These are phyloP conservation scores for Podaxis mareebaensis DNA, from an alignment of 768 basidiomycete species.

Conservation along the genomic window DNA sequence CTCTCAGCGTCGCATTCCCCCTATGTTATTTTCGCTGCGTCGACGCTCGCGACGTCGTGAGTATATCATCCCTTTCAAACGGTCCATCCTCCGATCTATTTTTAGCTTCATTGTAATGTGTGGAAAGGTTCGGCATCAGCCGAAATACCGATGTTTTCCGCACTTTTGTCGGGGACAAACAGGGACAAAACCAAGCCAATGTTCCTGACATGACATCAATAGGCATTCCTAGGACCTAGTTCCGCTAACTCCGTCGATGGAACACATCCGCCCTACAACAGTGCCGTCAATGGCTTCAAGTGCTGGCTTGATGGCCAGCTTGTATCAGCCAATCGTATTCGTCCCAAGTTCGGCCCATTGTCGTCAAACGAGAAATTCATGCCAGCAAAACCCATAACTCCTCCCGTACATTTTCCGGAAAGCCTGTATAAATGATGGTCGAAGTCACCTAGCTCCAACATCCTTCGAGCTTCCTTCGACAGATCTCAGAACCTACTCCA, in stretches of 20 bases:
- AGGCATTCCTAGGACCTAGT: background rate
- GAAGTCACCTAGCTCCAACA: background rate
- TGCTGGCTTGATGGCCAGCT: background rate
- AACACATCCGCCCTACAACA: background rate
- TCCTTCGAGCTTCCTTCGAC: background rate
- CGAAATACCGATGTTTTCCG: background rate
- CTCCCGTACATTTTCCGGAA: conserved; percentile 4
- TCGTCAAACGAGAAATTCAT: background rate
- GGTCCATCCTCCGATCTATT: too few relatives aligned
- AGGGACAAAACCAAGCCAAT: background rate
- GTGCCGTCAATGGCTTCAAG: background rate
- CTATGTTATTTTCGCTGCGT: too few relatives aligned
- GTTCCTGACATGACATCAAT: background rate
- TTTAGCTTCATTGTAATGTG: background rate
- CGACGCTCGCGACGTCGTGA: too few relatives aligned
- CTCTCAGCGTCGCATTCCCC: too few relatives aligned
- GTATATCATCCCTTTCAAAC: too few relatives aligned
- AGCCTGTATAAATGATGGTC: background rate
- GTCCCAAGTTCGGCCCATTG: background rate
- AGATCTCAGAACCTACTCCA: background rate
- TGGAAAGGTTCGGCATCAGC: background rate
- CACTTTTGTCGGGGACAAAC: background rate
- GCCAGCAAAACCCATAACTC: background rate
- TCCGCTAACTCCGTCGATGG: background rate
- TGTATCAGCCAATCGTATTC: background rate